phyloP scores from a whole-genome alignment of 306 rosid genomes.

The Geum urbanum region DNA sequence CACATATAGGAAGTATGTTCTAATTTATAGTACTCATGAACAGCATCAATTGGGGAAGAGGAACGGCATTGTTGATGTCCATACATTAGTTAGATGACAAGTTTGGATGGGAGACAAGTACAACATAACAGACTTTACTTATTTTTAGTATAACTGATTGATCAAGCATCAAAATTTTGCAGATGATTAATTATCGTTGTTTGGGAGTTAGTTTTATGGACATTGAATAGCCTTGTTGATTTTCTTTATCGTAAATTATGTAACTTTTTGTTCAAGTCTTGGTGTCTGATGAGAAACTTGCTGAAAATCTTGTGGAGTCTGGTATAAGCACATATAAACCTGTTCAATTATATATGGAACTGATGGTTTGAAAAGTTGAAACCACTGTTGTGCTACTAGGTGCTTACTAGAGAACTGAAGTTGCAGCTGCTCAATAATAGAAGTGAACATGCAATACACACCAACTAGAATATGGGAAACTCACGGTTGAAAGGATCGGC shows the following conservation, averaged over 20 bases:
- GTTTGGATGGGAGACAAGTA: slow-evolving; percentile 8
- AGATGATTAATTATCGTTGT: not conserved
- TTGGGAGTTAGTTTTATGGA: not conserved
- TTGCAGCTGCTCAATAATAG: not conserved
- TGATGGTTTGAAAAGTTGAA: too few relatives aligned
- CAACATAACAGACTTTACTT: not conserved
- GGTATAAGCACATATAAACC: not conserved
- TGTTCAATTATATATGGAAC: not conserved
- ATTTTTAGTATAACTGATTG: not conserved
- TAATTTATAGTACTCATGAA: not conserved
- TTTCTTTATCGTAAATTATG: not conserved
- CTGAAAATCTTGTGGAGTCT: not conserved
- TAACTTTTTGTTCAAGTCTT: not conserved
- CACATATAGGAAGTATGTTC: not conserved
- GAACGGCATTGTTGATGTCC: not conserved
- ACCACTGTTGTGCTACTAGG: not conserved
- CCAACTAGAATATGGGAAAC: slow-evolving; percentile 14
- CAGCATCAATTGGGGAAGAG: slow-evolving; percentile 13
- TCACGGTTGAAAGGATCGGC: slow-evolving; percentile 45
- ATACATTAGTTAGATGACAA: slow-evolving; percentile 28
- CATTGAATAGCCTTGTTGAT: not conserved
- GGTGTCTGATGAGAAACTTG: not conserved
- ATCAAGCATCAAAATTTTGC: not conserved
- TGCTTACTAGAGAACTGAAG: slow-evolving; percentile 1
- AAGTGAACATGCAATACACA: not conserved